phyloP scores from a whole-genome alignment of 1,284 basidiomycete species.

The Rhodotorula sp. region DNA sequence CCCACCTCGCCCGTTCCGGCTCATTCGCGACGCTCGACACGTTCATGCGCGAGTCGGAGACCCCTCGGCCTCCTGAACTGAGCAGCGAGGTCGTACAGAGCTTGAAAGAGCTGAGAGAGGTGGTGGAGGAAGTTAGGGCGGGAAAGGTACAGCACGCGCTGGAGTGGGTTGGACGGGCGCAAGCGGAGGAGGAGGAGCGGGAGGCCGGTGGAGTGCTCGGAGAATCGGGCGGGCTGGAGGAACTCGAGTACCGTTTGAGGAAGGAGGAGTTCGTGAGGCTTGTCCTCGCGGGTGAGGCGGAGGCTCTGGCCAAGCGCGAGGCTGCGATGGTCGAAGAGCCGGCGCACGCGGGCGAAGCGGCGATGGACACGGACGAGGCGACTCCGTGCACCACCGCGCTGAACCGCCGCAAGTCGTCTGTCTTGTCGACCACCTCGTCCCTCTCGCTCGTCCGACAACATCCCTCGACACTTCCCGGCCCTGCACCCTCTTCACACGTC shows the following conservation, averaged over 20 bases:
- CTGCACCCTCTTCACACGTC: slow-evolving; percentile 29
- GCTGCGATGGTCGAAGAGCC: slow-evolving; percentile 6
- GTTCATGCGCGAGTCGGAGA: slow-evolving; percentile 55
- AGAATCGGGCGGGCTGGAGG: not conserved
- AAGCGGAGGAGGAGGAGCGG: not conserved
- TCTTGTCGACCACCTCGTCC: slow-evolving; percentile 42
- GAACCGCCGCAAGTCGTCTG: not conserved
- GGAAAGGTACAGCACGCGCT: slow-evolving; percentile 73
- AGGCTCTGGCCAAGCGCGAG: not conserved
- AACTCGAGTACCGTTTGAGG: slow-evolving; percentile 29
- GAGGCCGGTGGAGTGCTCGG: not conserved
- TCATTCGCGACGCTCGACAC: slow-evolving; percentile 70
- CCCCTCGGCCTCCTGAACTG: slow-evolving; percentile 45
- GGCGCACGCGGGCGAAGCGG: not conserved
- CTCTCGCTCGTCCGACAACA: slow-evolving; percentile 51
- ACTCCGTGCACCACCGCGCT: slow-evolving; percentile 1
- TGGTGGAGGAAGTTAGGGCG: slow-evolving; percentile 65
- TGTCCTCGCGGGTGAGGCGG: slow-evolving; percentile 1
- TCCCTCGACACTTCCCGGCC: slow-evolving; percentile 6
- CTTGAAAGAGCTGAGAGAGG: slow-evolving; percentile 63
- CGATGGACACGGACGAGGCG: slow-evolving; percentile 16
- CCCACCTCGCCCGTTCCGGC: slow-evolving; percentile 75
- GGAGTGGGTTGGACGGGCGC: slow-evolving; percentile 55
- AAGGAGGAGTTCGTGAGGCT: slow-evolving; percentile 29
- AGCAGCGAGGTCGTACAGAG: slow-evolving; percentile 47